Evolutionary conservation across 139 green algal species (phyloP).

Genomic region (Haematococcus lacustris): DNA sequence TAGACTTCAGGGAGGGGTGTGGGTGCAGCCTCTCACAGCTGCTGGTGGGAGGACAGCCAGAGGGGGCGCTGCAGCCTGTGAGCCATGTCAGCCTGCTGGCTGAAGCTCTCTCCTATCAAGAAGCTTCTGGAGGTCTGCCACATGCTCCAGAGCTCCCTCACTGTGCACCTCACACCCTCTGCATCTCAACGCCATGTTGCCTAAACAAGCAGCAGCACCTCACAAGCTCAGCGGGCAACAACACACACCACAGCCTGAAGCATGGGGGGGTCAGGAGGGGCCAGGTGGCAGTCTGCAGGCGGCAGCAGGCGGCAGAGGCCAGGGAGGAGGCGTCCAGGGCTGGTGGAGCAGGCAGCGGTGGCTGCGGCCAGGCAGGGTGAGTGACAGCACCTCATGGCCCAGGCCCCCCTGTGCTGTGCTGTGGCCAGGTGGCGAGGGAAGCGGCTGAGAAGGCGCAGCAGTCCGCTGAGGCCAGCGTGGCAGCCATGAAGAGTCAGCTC

Average conservation of each 20-base stretch:
- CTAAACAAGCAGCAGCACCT: too few species aligned
- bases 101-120: too few species aligned
- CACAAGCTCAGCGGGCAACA: too few species aligned
- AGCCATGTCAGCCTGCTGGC: too few species aligned
- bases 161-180: too few species aligned
- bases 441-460: conserved; percentile 14
- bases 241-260: too few species aligned
- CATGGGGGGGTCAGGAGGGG: neutral
- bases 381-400: neutral
- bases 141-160: too few species aligned
- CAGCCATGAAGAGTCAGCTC: conserved; percentile 25
- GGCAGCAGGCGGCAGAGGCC: neutral
- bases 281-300: neutral
- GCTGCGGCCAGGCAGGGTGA: neutral
- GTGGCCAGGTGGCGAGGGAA: neutral
- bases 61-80: too few species aligned
- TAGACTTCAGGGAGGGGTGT: neutral
- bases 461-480: conserved; percentile 13
- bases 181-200: too few species aligned
- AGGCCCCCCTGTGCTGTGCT: neutral
- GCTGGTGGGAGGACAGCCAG: neutral
- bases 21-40: neutral
- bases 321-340: neutral
- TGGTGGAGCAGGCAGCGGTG: neutral
- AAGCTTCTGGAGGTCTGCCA: too few species aligned